phyloP scores from a whole-genome alignment of 1,284 basidiomycete species.

The Butyriboletus appendiculatus region DNA sequence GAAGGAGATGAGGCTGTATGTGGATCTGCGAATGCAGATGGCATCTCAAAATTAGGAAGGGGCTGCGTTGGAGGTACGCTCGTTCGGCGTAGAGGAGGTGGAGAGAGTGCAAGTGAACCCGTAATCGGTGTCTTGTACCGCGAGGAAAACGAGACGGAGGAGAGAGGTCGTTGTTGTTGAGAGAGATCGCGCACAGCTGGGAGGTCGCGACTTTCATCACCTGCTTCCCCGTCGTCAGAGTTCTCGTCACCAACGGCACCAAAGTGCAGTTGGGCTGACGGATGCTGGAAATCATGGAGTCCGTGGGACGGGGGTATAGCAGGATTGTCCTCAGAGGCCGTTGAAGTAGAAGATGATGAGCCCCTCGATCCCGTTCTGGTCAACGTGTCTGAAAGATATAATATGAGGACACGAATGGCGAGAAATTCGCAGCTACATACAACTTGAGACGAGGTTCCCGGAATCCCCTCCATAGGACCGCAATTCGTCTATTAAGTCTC shows the following conservation, averaged over 20 bases:
- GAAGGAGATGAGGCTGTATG: slow-evolving; percentile 41
- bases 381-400: slow-evolving; percentile 19
- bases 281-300: slow-evolving; percentile 18
- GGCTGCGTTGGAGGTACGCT: slow-evolving; percentile 57
- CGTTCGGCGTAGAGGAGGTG: slow-evolving; percentile 40
- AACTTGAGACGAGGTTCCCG: slow-evolving; percentile 67
- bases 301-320: slow-evolving; percentile 26
- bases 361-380: slow-evolving; percentile 41
- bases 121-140: slow-evolving; percentile 77
- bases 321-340: slow-evolving; percentile 45
- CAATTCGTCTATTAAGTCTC: slow-evolving; percentile 79
- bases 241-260: slow-evolving; percentile 11
- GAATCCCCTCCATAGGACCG: slow-evolving; percentile 76
- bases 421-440: slow-evolving; percentile 43
- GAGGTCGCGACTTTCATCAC: slow-evolving; percentile 51
- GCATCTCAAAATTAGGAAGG: slow-evolving; percentile 67
- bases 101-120: slow-evolving; percentile 56
- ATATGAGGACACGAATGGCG: neutral
- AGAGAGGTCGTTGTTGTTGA: slow-evolving; percentile 60
- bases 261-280: slow-evolving; percentile 5
- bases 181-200: slow-evolving; percentile 39
- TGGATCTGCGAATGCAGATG: slow-evolving; percentile 67
- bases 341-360: slow-evolving; percentile 65
- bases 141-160: slow-evolving; percentile 61
- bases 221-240: slow-evolving; percentile 44